These are phyloP conservation scores for Sclerotinia borealis DNA, from an alignment of 2,329 filamentous ascomycete species.

Conservation along the genomic window DNA sequence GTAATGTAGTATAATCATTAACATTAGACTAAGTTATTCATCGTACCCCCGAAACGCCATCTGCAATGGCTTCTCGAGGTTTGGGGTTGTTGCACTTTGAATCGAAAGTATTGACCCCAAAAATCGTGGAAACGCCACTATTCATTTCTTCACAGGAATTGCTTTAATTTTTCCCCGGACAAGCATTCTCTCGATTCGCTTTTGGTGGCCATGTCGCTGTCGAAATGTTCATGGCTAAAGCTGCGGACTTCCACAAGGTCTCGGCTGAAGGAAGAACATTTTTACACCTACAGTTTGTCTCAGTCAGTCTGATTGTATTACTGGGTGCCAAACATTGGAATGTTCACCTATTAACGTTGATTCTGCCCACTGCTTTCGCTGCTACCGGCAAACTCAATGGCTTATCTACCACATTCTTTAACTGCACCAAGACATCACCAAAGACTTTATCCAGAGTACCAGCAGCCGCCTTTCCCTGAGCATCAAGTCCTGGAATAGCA, in stretches of 20 bases:
- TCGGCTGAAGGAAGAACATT: slow-evolving; percentile 12
- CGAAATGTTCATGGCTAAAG: slow-evolving; percentile 9
- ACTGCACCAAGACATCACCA: slow-evolving; percentile 11
- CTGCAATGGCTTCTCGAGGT: no score
- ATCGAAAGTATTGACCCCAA: no score
- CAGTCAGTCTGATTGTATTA: neutral
- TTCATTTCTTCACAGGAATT: no score
- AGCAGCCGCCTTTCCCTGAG: slow-evolving; percentile 3
- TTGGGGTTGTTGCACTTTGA: no score
- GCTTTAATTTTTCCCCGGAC: neutral
- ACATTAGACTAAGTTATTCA: no score
- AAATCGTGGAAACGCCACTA: no score
- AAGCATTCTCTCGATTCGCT: slow-evolving; percentile 11
- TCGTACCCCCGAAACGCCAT: no score
- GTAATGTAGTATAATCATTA: no score
- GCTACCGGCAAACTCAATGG: slow-evolving; percentile 7
- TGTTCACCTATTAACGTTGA: neutral
- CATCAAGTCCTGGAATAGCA: slow-evolving; percentile 5
- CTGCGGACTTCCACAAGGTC: slow-evolving; percentile 14
- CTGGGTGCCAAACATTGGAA: neutral
- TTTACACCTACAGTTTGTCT: slow-evolving; percentile 11
- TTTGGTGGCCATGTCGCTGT: slow-evolving; percentile 11
- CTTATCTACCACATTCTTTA: slow-evolving; percentile 7
- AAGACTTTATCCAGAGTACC: slow-evolving; percentile 7
- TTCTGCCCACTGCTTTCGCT: neutral